These are phyloP conservation scores for Boletus rex-veris DNA, from an alignment of 768 basidiomycete species.

Conservation along the genomic window DNA sequence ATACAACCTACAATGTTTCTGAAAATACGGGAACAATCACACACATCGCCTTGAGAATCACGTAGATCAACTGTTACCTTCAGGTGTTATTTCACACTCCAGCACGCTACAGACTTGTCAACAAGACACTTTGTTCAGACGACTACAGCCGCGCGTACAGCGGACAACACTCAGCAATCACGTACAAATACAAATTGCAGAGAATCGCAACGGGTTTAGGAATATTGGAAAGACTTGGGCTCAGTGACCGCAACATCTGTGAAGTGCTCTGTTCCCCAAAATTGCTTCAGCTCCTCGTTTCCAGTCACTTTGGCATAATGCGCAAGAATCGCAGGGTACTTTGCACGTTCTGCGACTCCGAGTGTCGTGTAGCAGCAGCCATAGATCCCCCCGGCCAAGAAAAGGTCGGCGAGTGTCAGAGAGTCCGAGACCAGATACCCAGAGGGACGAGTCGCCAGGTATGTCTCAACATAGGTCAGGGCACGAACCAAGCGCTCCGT, in stretches of 20 bases:
- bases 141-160: no score
- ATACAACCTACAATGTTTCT: no score
- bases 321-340: conserved; percentile 8
- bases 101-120: no score
- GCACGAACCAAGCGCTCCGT: conserved; percentile 1
- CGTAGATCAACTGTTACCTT: no score
- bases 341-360: conserved; percentile 9
- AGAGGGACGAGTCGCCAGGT: conserved; percentile 6
- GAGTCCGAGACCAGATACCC: conserved; percentile 13
- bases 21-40: no score
- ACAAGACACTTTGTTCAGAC: no score
- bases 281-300: conserved; percentile 10
- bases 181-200: no score
- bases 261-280: conserved; percentile 8
- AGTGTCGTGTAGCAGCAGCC: background rate
- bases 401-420: conserved; percentile 16
- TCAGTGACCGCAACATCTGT: background rate
- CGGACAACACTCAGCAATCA: no score
- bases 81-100: no score
- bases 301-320: conserved; percentile 16
- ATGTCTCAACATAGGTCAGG: conserved; percentile 9
- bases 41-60: no score
- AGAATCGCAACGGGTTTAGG: background rate
- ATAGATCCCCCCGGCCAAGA: conserved; percentile 1
- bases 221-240: no score